Evolutionary conservation across 1,284 basidiomycete genomes (phyloP), one percentile per base, ranked within the genome.

Genomic region (Lentinula novae-zelandiae): DNA sequence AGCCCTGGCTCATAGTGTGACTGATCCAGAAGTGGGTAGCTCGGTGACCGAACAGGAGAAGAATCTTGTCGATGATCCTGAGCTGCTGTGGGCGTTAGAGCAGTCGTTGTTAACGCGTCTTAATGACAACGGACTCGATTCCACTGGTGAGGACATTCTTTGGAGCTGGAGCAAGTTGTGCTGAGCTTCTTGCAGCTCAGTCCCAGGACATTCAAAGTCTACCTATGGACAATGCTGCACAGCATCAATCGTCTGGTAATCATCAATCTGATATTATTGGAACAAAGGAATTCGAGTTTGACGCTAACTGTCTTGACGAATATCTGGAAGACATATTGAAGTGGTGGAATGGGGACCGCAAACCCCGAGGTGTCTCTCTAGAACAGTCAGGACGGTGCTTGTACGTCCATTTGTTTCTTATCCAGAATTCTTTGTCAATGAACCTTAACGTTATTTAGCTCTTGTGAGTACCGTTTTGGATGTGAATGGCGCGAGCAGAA

Each of bases 401-500:
- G 90, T 91, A 67, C 75, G 89, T 42, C 9, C 38, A 48, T 20
- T 50, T 34, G 52, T 33, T 57, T 60, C 33, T 12, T 5, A 61
- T 38, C 61, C 49, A 34, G 36, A 20, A 60, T 8, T 8, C 33
- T 15, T 58, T 55, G 34, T 65, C 40, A 53, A 39, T 63, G 1
- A 10, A 17, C 20, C 56, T 42, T 48, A n/a, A 15, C 40, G 5
- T 60, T 63, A 53, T 64, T 58, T 22, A 93, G 89, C 38, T 82
- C 84, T 42, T 96, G 93, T 68, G 93, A 95, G 71, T 95, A 93
- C 71, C 74, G 75, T 51, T 76, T 84, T 1, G 86, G 82, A 10
- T 96, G 93, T 67, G 93, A 95, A 75, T 96, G 93, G 93, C 79
- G 92, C 70, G 85, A 86, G 62, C 72, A 78, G 65, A 90, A 87